Base-by-base conservation (phyloP, 345 rosid genomes). In the Abelmoschus esculentus region DNA sequence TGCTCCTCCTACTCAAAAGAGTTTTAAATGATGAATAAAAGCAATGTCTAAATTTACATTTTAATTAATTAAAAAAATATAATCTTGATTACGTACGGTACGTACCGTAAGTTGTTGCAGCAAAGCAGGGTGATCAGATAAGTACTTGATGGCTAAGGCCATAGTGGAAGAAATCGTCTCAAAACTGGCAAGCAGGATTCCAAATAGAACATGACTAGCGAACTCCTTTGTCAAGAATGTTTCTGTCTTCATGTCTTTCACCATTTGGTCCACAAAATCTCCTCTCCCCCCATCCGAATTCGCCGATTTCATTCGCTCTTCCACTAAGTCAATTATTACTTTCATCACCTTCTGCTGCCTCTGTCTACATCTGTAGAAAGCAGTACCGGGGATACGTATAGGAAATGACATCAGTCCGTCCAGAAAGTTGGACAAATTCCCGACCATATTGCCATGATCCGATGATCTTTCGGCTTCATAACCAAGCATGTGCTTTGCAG, bases 321-420 rank as follows among this genome's bases (percentile, higher is more conserved):
- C 14, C 5, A 70, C 22, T 11, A 73, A 15, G 2, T 68, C 36
- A 8, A 10, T 26, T 52, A 80, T 38, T 60, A 50, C 14, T 40
- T 64, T 68, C 4, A 74, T 29, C 8, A 36, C 66, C 3, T 49
- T 65, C 44, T 74, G 29, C 6, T 63, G 70, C 38, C 52, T 74
- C 83, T 74, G 8, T 8, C 62, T 6, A 22, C 79, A 75, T 67
- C 44, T 71, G 36, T 76, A 65, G 57, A 44, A 78, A 31, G 80
- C 47, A 5, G 83, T 78, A 4, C 83, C 86, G 0, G 83, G 83
- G 46, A 83, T 40, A 44, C 76, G 62, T 7, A 78, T 6, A 49
- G 86, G 83, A 54, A 80, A 72, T 4, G 76, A 69, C 56, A 78
- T 72, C 14, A 83, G 60, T n/a, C 80, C 82, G 7, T 75, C 32